These are phyloP conservation scores for Exophiala sp. DNA, from an alignment of 2,329 filamentous ascomycete species.

Conservation along the genomic window DNA sequence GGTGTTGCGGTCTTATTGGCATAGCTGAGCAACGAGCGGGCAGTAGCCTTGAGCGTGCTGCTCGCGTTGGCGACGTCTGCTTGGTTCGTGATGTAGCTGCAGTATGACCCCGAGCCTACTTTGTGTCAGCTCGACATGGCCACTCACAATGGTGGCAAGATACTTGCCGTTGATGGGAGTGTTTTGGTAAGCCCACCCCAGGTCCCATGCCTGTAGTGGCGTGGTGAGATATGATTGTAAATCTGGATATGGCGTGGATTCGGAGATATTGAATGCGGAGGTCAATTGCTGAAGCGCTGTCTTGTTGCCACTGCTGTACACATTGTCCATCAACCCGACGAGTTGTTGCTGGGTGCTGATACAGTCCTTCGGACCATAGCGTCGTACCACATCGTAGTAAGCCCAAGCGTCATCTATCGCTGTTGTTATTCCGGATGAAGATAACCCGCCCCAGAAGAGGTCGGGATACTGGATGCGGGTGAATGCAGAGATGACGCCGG, in stretches of 20 bases:
- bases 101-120: slow-evolving; percentile 51
- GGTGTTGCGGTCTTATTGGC: slow-evolving; percentile 5
- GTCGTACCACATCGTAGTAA: slow-evolving; percentile 57
- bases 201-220: slow-evolving; percentile 45
- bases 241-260: slow-evolving; percentile 6
- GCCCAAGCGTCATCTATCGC: slow-evolving; percentile 74
- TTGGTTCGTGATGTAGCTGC: slow-evolving; percentile 48
- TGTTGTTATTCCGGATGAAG: slow-evolving; percentile 72
- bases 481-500: slow-evolving; percentile 74
- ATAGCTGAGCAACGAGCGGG: not conserved
- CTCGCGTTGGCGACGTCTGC: slow-evolving; percentile 42
- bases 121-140: slow-evolving; percentile 37
- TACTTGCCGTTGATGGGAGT: not conserved
- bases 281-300: slow-evolving; percentile 45
- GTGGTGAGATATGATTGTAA: slow-evolving; percentile 48
- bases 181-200: slow-evolving; percentile 50
- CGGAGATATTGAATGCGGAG: slow-evolving; percentile 44
- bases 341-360: slow-evolving; percentile 61
- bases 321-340: slow-evolving; percentile 56
- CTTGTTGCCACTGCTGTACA: slow-evolving; percentile 44
- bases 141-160: slow-evolving; percentile 19
- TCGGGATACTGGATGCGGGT: slow-evolving; percentile 72
- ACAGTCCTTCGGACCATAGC: slow-evolving; percentile 59
- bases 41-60: slow-evolving; percentile 11
- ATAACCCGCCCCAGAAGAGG: slow-evolving; percentile 73